phyloP scores from a whole-genome alignment of 163 green algal genomes.

The Prototheca wickerhamii region DNA sequence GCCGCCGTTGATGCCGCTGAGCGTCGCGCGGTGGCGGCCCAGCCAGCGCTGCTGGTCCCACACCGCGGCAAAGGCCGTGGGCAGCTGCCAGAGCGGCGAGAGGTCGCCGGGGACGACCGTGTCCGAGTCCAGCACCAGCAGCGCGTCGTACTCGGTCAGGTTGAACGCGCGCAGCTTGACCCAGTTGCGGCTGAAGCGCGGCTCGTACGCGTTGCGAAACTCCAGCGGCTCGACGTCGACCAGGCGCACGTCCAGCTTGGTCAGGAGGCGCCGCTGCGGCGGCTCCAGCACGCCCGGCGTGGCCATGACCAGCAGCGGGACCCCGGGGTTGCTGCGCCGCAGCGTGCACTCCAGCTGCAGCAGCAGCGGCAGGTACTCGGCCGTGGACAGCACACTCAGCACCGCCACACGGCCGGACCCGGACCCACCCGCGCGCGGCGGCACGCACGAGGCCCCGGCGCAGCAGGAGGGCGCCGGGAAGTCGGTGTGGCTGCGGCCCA shows the following conservation, averaged over 20 bases:
- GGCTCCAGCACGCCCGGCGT: constrained; percentile 1
- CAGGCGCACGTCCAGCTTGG: constrained; percentile 8
- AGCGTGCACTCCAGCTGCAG: constrained; percentile 28
- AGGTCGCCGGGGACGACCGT: constrained; percentile 11
- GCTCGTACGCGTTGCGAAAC: constrained; percentile 19
- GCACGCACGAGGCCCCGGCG: constrained; percentile 3
- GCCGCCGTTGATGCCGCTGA: constrained; percentile 19
- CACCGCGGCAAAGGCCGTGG: constrained; percentile 26
- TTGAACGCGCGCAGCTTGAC: constrained; percentile 26
- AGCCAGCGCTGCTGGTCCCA: constrained; percentile 19
- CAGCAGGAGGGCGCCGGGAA: constrained; percentile 13
- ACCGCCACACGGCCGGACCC: constrained; percentile 1
- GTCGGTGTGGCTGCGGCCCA: constrained; percentile 8
- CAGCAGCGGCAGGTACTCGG: constrained; percentile 18
- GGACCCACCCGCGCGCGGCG: background rate
- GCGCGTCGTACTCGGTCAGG: constrained; percentile 27
- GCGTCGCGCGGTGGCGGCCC: background rate
- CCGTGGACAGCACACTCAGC: constrained; percentile 12
- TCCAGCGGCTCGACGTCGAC: constrained; percentile 10
- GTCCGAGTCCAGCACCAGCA: constrained; percentile 25
- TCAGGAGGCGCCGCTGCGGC: background rate
- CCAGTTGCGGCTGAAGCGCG: constrained; percentile 19
- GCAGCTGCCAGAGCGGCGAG: constrained; percentile 18
- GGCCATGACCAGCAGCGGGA: constrained; percentile 19
- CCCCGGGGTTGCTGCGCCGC: constrained; percentile 13